These are phyloP conservation scores for Exobasidium cylindrosporum DNA, from an alignment of 1,284 basidiomycete genomes.

Conservation along the genomic window DNA sequence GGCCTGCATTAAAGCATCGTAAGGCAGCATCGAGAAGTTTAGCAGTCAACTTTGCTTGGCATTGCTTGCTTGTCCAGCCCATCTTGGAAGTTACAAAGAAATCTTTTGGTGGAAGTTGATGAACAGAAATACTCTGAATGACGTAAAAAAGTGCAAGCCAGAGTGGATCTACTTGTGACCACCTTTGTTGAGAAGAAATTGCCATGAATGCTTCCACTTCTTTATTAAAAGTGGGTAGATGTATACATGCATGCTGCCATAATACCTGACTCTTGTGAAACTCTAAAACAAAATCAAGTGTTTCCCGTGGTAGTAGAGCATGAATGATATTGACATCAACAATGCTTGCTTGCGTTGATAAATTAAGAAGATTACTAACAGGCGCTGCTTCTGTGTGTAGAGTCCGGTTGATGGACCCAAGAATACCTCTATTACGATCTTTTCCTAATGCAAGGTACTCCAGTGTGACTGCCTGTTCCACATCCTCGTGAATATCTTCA, in stretches of 20 bases:
- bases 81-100: conserved; percentile 24
- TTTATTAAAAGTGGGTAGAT: conserved; percentile 29
- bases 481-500: no score
- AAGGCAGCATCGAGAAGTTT: conserved; percentile 27
- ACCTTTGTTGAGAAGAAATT: conserved; percentile 14
- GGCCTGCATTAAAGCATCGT: conserved; percentile 27
- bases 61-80: neutral
- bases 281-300: neutral
- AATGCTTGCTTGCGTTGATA: neutral
- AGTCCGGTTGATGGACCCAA: neutral
- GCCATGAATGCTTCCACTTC: conserved; percentile 28
- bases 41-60: neutral
- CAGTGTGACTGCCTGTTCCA: neutral
- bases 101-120: conserved; percentile 36
- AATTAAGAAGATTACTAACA: neutral
- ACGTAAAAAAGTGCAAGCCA: conserved; percentile 35
- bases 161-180: conserved; percentile 26
- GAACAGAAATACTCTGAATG: conserved; percentile 31
- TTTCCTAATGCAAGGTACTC: conserved; percentile 7
- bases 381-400: conserved; percentile 4
- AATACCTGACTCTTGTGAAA: neutral
- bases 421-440: neutral
- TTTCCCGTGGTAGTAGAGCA: no score
- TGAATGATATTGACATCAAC: no score
- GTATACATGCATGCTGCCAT: conserved; percentile 36